Percentiles rank a stretch among this genome's conserved stretches.
phyloP scores from a whole-genome alignment of 768 basidiomycete genomes.

The Lentinula aciculospora region DNA sequence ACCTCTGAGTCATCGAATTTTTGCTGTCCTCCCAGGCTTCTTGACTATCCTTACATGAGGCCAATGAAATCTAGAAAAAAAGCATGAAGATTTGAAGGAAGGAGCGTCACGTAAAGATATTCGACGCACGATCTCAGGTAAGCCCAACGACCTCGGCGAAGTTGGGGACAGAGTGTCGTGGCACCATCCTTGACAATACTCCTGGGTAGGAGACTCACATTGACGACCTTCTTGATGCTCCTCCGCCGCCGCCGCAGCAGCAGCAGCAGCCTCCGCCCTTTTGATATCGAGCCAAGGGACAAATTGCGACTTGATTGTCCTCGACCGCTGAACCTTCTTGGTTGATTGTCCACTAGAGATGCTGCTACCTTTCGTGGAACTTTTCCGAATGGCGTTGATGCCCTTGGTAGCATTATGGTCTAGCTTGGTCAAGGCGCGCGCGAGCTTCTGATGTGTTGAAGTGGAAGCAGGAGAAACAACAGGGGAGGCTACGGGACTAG shows the following conservation, averaged over 20 bases:
- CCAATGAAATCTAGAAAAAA: slow-evolving; percentile 10
- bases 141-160: neutral
- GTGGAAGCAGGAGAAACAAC: neutral
- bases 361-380: neutral
- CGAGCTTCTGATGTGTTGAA: neutral
- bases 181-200: slow-evolving; percentile 25
- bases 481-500: neutral
- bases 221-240: slow-evolving; percentile 14
- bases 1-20: slow-evolving; percentile 12
- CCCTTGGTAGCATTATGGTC: neutral
- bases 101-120: neutral
- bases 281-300: slow-evolving; percentile 1
- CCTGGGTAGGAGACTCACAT: slow-evolving; percentile 24
- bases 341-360: neutral
- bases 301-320: slow-evolving; percentile 15
- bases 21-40: slow-evolving; percentile 9
- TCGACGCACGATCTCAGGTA: neutral
- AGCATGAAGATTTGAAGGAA: neutral
- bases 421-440: slow-evolving; percentile 1
- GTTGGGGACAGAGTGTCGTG: neutral
- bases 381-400: neutral
- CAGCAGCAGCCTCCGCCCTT: neutral
- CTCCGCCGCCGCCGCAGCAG: slow-evolving; percentile 7
- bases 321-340: neutral
- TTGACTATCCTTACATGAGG: slow-evolving; percentile 16